These are phyloP conservation scores for Lagerstroemia speciosa DNA, from an alignment of 345 rosid genomes.

Conservation along the genomic window DNA sequence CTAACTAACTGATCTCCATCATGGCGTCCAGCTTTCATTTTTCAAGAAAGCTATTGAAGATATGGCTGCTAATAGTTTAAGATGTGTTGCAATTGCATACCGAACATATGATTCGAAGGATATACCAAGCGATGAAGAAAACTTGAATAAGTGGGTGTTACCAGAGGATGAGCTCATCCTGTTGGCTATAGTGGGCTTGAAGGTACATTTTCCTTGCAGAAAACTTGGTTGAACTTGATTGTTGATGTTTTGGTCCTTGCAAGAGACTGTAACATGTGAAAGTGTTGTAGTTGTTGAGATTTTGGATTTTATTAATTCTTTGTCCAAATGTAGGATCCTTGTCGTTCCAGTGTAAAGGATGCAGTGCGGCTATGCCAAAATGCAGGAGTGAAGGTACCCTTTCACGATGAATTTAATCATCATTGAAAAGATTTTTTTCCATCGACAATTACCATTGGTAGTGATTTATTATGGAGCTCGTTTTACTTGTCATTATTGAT, in stretches of 20 bases:
- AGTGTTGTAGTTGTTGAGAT: neutral
- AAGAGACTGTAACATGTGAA: neutral
- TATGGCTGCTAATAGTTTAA: slow-evolving; percentile 82
- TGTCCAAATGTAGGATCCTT: slow-evolving; percentile 68
- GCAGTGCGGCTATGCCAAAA: slow-evolving; percentile 64
- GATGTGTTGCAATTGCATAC: slow-evolving; percentile 89
- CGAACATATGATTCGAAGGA: slow-evolving; percentile 50
- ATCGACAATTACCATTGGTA: neutral
- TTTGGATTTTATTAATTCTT: neutral
- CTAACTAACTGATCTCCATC: slow-evolving; percentile 3
- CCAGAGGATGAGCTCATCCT: slow-evolving; percentile 87
- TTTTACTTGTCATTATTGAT: neutral
- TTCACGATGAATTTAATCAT: too few species aligned
- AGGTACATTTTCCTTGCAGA: slow-evolving; percentile 32
- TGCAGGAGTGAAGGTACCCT: slow-evolving; percentile 81
- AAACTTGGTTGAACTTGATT: neutral
- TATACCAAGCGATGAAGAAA: slow-evolving; percentile 64
- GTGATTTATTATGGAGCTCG: neutral
- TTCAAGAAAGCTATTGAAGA: slow-evolving; percentile 55
- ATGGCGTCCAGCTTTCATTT: slow-evolving; percentile 33
- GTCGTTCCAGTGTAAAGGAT: slow-evolving; percentile 73
- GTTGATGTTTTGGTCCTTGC: neutral
- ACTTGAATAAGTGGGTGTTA: slow-evolving; percentile 54
- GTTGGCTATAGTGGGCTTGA: slow-evolving; percentile 81
- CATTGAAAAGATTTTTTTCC: neutral